phyloP scores from a whole-genome alignment of 2,329 filamentous ascomycete genomes.

The Fusarium sp. region DNA sequence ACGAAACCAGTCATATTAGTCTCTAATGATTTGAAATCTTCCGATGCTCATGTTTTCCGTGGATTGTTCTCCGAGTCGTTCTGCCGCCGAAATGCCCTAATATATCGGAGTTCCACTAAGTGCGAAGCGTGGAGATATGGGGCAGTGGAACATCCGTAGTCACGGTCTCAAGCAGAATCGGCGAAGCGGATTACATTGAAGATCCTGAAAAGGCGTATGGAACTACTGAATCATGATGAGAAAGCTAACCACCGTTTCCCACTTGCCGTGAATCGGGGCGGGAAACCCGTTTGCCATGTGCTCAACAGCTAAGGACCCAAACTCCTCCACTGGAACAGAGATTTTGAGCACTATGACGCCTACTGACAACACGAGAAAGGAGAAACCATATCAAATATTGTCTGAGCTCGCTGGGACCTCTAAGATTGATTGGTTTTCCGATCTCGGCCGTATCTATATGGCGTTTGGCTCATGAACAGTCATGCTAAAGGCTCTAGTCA shows the following conservation, averaged over 20 bases:
- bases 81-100: not conserved
- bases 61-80: not conserved
- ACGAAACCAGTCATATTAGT: fast-evolving
- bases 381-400: too few relatives aligned
- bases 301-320: not conserved
- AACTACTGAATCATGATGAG: not conserved
- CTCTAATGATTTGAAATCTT: fast-evolving
- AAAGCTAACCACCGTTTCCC: too few relatives aligned
- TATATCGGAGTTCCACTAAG: not conserved
- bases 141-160: not conserved
- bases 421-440: not conserved
- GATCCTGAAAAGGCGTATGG: not conserved
- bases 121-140: not conserved
- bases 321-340: not conserved
- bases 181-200: not conserved
- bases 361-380: not conserved
- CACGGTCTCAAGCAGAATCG: not conserved
- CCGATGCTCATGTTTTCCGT: fast-evolving
- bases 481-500: not conserved
- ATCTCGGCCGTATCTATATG: not conserved
- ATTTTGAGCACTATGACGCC: not conserved
- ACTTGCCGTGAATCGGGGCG: not conserved
- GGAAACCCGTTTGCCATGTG: not conserved
- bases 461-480: constrained; percentile 1
- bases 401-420: not conserved